These are phyloP conservation scores for Podila horticola DNA, from an alignment of 192 early-diverging fungal genomes.

Conservation along the genomic window DNA sequence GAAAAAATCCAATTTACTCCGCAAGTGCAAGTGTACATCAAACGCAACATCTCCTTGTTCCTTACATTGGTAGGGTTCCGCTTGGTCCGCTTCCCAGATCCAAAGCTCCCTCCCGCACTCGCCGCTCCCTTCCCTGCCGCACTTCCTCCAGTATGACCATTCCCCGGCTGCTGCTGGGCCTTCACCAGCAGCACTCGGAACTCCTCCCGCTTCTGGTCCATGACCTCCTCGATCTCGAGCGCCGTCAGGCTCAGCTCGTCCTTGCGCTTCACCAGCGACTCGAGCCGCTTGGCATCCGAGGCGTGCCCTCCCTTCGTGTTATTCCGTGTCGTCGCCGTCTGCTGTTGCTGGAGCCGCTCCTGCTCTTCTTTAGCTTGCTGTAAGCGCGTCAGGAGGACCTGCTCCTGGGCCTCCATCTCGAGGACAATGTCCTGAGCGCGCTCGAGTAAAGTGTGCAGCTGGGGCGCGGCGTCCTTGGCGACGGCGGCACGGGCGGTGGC, in stretches of 20 bases:
- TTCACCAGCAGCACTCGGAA: conserved; percentile 13
- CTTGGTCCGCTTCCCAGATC: not conserved
- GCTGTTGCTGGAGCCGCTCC: conserved; percentile 10
- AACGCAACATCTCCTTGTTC: too few relatives aligned
- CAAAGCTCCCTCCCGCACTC: too few relatives aligned
- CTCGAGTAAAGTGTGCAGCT: conserved; percentile 13
- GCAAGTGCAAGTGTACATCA: too few relatives aligned
- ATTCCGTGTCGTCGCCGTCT: not conserved
- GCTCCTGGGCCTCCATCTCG: conserved; percentile 20
- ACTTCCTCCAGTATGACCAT: not conserved
- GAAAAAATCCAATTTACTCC: too few relatives aligned
- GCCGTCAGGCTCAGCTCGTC: conserved; percentile 33
- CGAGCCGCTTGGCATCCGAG: conserved; percentile 33
- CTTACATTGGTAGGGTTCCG: conserved; percentile 16
- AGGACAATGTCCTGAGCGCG: conserved; percentile 19
- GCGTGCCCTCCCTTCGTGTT: not conserved
- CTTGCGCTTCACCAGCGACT: conserved; percentile 40
- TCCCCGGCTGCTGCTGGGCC: conserved; percentile 9
- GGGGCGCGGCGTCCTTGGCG: conserved; percentile 20
- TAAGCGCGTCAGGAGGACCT: conserved; percentile 8
- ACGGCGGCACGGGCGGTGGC: conserved; percentile 16
- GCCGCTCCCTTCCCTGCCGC: too few relatives aligned
- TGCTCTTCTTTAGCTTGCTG: conserved; percentile 10
- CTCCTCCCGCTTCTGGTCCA: conserved; percentile 36
- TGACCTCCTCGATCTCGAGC: conserved; percentile 31